These are phyloP conservation scores for sorghum (Sorghum bicolor) DNA, from an alignment of 176 grass and related monocot species.

Conservation along the genomic window DNA sequence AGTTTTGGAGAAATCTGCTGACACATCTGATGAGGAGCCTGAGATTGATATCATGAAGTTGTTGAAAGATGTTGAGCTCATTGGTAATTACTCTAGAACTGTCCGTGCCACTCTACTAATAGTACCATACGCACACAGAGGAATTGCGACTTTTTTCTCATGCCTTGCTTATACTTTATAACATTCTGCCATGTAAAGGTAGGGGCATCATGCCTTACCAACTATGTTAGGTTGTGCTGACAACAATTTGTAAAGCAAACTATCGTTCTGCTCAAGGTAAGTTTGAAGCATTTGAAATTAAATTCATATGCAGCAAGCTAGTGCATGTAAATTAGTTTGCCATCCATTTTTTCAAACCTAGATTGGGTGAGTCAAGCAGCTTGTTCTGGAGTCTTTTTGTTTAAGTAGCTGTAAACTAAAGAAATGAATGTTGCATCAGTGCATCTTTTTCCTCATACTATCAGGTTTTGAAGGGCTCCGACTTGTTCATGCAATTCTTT, in stretches of 20 bases:
- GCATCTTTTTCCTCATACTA: not conserved
- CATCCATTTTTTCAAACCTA: not conserved
- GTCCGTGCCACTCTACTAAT: not conserved
- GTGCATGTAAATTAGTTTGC: not conserved
- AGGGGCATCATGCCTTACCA: not conserved
- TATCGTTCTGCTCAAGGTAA: not conserved
- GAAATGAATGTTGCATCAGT: not conserved
- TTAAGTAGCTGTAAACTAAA: not conserved
- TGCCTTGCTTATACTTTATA: not conserved
- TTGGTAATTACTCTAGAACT: constrained; percentile 48
- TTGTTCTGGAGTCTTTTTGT: not conserved
- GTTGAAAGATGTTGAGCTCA: constrained; percentile 77
- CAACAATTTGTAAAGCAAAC: not conserved
- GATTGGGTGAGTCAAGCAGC: not conserved
- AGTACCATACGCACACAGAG: not conserved
- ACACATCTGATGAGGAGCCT: constrained; percentile 63
- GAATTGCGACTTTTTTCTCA: not conserved
- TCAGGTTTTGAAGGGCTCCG: not conserved
- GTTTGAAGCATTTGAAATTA: not conserved
- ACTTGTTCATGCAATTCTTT: not conserved
- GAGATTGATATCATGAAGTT: constrained; percentile 75
- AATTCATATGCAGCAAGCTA: not conserved
- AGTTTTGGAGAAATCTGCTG: constrained; percentile 24
- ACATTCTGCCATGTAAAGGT: not conserved
- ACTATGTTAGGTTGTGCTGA: not conserved